These are phyloP conservation scores for Hymenoscyphus albidus DNA, from an alignment of 2,329 filamentous ascomycete species.

Conservation along the genomic window DNA sequence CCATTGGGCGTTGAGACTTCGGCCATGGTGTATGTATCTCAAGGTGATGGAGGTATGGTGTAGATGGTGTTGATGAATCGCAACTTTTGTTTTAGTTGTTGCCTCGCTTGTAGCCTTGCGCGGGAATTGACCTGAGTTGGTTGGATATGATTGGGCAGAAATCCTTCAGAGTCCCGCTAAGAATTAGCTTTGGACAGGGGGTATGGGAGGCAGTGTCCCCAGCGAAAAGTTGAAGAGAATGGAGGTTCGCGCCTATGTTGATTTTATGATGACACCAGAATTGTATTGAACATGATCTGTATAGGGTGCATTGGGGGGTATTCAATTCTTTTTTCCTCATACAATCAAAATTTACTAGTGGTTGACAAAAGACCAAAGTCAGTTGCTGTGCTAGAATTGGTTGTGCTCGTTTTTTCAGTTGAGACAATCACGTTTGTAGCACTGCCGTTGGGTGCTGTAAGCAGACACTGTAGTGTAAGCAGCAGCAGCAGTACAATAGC, in stretches of 20 bases:
- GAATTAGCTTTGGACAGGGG: neutral
- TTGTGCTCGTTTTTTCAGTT: no score
- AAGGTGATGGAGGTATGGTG: neutral
- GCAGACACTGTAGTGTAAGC: no score
- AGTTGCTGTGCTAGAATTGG: no score
- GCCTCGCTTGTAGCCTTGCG: constrained; percentile 11
- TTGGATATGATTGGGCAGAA: neutral
- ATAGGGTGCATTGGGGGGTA: neutral
- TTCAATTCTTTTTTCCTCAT: neutral
- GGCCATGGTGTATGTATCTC: neutral
- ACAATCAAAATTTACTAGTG: no score
- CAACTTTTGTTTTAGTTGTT: constrained; percentile 5
- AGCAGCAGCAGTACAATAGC: no score
- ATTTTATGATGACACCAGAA: neutral
- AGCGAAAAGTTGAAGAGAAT: neutral
- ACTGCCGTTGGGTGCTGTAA: no score
- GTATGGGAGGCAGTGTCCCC: neutral
- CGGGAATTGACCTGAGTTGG: neutral
- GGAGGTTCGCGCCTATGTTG: neutral
- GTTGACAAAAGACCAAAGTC: no score
- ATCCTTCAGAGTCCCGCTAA: neutral
- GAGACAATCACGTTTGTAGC: no score
- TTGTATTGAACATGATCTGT: neutral
- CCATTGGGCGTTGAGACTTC: constrained; percentile 12
- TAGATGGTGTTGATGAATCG: neutral